Evolutionary conservation across 148 eudicot species (phyloP).

Genomic region (Polygonum aviculare): DNA sequence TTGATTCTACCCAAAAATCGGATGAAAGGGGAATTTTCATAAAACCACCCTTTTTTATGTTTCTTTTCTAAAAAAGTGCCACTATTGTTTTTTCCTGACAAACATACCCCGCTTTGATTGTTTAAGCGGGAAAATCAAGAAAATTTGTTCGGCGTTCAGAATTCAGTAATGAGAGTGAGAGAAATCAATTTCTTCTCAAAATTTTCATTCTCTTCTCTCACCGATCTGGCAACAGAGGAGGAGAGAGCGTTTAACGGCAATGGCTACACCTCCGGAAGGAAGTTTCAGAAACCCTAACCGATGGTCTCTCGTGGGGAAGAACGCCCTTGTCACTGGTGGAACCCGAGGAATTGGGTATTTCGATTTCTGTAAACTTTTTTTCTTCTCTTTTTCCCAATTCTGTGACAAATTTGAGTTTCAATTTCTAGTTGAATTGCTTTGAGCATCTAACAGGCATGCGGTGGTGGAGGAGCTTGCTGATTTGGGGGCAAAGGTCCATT

Average conservation of each 20-base stretch:
- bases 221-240: background rate
- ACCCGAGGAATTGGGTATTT: constrained; percentile 91
- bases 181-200: no score
- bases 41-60: no score
- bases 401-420: background rate
- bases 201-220: no score
- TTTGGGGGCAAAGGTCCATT: constrained; percentile 60
- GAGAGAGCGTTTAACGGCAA: background rate
- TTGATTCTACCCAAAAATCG: background rate
- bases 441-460: constrained; percentile 45
- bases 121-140: no score
- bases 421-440: background rate
- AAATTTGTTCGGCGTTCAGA: no score
- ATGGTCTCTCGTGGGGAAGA: constrained; percentile 72
- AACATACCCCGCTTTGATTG: no score
- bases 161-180: no score
- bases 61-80: no score
- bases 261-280: background rate
- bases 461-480: constrained; percentile 73
- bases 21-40: no score
- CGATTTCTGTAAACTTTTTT: background rate
- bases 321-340: constrained; percentile 94
- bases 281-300: constrained; percentile 17
- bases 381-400: background rate
- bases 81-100: no score